Conservation (phyloP, 169 alveolate genomes). For the Plasmodium vivax region DNA sequence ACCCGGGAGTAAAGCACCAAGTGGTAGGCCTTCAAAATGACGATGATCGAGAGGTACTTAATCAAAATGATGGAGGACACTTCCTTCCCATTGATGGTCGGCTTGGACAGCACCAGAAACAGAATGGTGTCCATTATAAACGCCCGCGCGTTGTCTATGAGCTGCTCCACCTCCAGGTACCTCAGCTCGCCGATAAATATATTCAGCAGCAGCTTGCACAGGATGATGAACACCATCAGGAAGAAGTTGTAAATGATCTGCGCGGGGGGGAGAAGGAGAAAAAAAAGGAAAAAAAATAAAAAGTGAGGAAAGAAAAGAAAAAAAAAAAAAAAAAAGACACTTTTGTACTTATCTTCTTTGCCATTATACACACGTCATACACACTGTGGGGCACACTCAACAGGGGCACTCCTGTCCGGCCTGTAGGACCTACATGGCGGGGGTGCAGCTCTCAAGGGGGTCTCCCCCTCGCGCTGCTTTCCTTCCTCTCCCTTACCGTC, state of each 20-base stretch:
- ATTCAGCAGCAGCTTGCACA: constrained; percentile 74
- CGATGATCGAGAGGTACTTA: constrained; percentile 81
- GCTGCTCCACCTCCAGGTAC: constrained; percentile 83
- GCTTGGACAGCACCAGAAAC: constrained; percentile 87
- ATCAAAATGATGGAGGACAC: constrained; percentile 81
- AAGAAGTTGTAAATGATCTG: constrained; percentile 80
- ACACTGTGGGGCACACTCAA: neutral
- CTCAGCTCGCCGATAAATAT: constrained; percentile 81
- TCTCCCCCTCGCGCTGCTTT: neutral
- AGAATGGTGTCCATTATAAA: constrained; percentile 88
- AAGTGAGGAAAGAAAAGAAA: no score
- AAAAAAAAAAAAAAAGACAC: constrained; percentile 4
- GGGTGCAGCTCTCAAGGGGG: neutral
- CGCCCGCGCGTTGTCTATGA: constrained; percentile 86
- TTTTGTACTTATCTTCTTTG: neutral
- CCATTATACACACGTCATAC: neutral
- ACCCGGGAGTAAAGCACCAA: constrained; percentile 84
- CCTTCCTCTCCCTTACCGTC: constrained; percentile 23
- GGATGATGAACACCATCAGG: constrained; percentile 76
- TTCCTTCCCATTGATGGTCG: constrained; percentile 87
- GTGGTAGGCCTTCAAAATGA: constrained; percentile 87
- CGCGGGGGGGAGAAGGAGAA: neutral
- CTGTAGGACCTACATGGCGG: neutral
- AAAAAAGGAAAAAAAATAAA: constrained; percentile 11
- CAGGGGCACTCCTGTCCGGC: neutral